Evolutionary conservation across 2,329 filamentous ascomycete genomes (phyloP), one percentile per base, ranked within the genome.

Genomic region (Hortaea werneckii): DNA sequence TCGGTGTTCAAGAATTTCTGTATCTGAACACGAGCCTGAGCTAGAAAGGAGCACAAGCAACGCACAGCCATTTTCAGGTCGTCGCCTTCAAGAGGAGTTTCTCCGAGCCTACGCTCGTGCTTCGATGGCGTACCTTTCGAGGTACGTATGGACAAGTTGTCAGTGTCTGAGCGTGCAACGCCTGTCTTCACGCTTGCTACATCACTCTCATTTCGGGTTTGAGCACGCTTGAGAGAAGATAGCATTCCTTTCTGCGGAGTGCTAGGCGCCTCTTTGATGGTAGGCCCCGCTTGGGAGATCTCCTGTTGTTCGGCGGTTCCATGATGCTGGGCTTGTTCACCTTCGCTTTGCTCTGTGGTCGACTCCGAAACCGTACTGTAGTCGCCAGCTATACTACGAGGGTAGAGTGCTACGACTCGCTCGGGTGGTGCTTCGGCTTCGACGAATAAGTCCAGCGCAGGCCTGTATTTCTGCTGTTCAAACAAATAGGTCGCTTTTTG

Each of bases 391-490:
- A 98, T 94, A 6, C 80, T 74, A 49, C 75, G 81, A 1, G 92
- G 92, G 56, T 88, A 98, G 7, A 96, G 67, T 37, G 79, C 79
- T 50, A 98, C 80, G 3, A 96, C 92, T 42, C 86, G 77, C 61
- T 94, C 87, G 0, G 92, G 90, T 0, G 92, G 87, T 0, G 92
- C 89, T 56, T 87, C 81, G 2, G 95, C 87, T 44, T 92, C 84
- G 3, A 86, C 86, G 67, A 96, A 96, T 1, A 98, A 69, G 55
- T 96, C 89, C 68, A 98, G 77, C 1, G 90, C 83, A 42, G 88
- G 82, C 35, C 83, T 78, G 60, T 89, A 98, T 61, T 85, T 94
- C 56, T 82, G 84, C 54, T 85, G 74, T 48, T 81, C 80, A 58
- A 98, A 98, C 4, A 96, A 70, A 10, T 74, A 70, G 62, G 94